phyloP scores from a whole-genome alignment of 148 eudicot species.

The Bassia scoparia region DNA sequence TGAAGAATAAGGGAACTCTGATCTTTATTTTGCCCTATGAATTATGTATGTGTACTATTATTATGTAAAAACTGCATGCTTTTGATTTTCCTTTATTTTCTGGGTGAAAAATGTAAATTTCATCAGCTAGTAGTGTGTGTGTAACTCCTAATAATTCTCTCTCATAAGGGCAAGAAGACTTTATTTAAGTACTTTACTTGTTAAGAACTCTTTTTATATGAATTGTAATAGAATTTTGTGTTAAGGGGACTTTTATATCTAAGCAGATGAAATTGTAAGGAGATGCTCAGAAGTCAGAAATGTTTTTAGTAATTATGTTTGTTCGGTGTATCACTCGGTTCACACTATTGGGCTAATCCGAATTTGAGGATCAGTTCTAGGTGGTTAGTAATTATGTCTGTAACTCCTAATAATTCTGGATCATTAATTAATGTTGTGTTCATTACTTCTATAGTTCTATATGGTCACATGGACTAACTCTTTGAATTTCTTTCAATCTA shows the following conservation, averaged over 20 bases:
- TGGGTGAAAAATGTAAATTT: slow-evolving; percentile 30
- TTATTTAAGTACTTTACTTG: background rate
- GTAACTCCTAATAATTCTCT: slow-evolving; percentile 22
- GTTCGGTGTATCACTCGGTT: too few species aligned
- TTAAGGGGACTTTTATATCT: background rate
- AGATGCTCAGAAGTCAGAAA: too few species aligned
- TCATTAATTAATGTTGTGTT: too few species aligned
- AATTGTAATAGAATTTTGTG: slow-evolving; percentile 16
- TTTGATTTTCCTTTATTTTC: slow-evolving; percentile 2
- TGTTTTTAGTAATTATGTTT: too few species aligned
- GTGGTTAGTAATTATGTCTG: too few species aligned
- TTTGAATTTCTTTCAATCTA: too few species aligned
- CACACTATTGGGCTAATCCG: too few species aligned
- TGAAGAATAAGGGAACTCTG: background rate
- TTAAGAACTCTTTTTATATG: background rate
- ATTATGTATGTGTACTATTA: background rate
- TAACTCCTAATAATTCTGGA: too few species aligned
- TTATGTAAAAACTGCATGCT: background rate
- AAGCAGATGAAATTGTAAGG: slow-evolving; percentile 4
- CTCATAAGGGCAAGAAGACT: slow-evolving; percentile 6
- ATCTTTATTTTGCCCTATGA: background rate
- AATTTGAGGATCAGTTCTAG: too few species aligned
- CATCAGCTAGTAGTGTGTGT: slow-evolving; percentile 20
- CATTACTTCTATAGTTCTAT: too few species aligned
- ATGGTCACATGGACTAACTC: too few species aligned